Conservation (phyloP, 2,329 filamentous ascomycete genomes). For the Camillea tinctor region DNA sequence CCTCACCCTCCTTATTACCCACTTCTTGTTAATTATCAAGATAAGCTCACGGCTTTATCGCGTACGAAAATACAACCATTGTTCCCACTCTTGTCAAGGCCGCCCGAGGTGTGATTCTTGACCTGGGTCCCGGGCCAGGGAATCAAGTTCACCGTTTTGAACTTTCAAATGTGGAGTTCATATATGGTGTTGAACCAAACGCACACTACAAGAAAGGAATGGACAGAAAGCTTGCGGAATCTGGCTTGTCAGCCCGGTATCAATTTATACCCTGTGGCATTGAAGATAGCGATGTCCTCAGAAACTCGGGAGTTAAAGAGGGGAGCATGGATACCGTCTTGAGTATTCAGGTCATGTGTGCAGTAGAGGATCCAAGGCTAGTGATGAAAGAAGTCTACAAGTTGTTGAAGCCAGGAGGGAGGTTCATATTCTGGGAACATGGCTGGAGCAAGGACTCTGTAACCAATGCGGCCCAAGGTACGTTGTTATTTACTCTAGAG, state of each 20-base stretch:
- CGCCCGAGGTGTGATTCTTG: constrained; percentile 37
- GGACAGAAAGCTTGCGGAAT: constrained; percentile 28
- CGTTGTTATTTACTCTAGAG: constrained; percentile 5
- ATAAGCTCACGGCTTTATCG: constrained; percentile 6
- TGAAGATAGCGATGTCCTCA: constrained; percentile 39
- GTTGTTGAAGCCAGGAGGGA: constrained; percentile 44
- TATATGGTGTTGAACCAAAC: constrained; percentile 45
- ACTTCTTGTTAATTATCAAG: background rate
- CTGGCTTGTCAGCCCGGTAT: constrained; percentile 36
- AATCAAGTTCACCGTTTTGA: constrained; percentile 43
- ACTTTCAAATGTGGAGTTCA: constrained; percentile 26
- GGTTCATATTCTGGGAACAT: constrained; percentile 48
- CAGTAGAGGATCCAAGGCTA: constrained; percentile 31
- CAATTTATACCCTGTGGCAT: constrained; percentile 37
- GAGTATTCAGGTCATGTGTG: constrained; percentile 44
- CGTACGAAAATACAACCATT: constrained; percentile 32
- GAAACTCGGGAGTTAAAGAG: constrained; percentile 34
- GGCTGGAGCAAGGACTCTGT: constrained; percentile 25
- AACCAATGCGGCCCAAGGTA: constrained; percentile 33
- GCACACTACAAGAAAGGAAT: constrained; percentile 32
- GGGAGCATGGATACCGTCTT: constrained; percentile 40
- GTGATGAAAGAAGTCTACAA: constrained; percentile 37
- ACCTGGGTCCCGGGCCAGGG: constrained; percentile 44
- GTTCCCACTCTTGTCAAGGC: constrained; percentile 31
- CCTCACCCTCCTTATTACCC: no score